Percentiles rank a stretch among this genome's conserved stretches.
These are phyloP conservation scores for Gossypium trilobum DNA, from an alignment of 441 rosid genomes.

Conservation along the genomic window DNA sequence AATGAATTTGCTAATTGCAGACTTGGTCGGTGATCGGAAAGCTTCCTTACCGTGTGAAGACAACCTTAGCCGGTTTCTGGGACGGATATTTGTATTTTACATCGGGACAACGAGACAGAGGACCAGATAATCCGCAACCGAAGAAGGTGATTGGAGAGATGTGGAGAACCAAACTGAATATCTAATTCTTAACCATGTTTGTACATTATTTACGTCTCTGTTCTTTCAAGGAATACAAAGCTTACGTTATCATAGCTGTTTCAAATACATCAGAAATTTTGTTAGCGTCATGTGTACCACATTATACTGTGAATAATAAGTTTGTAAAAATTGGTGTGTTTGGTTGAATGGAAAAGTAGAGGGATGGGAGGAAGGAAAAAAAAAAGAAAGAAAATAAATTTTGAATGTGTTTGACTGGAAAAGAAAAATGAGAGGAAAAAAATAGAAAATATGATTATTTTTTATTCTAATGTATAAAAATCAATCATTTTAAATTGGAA, in stretches of 20 bases:
- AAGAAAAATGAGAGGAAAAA: too few relatives aligned
- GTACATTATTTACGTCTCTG: background rate
- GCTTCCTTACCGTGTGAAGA: constrained; percentile 74
- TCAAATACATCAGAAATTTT: background rate
- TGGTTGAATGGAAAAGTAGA: too few relatives aligned
- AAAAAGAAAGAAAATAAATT: too few relatives aligned
- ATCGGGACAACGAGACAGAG: constrained; percentile 86
- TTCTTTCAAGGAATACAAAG: background rate
- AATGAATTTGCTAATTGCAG: constrained; percentile 28
- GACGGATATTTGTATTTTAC: constrained; percentile 78
- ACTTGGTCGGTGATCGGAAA: constrained; percentile 75
- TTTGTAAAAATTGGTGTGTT: too few relatives aligned
- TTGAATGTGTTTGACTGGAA: too few relatives aligned
- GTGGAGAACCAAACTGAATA: constrained; percentile 75
- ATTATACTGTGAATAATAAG: background rate
- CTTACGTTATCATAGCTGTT: background rate
- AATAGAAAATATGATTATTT: too few relatives aligned
- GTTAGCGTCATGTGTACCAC: background rate
- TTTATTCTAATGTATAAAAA: too few relatives aligned
- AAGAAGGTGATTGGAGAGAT: constrained; percentile 62
- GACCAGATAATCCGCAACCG: constrained; percentile 74
- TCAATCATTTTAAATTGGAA: too few relatives aligned
- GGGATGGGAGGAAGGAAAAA: too few relatives aligned
- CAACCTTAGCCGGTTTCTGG: constrained; percentile 62
- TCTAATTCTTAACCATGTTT: constrained; percentile 15